phyloP scores from a whole-genome alignment of 129 eudicot genomes.

The Arctium lappa region DNA sequence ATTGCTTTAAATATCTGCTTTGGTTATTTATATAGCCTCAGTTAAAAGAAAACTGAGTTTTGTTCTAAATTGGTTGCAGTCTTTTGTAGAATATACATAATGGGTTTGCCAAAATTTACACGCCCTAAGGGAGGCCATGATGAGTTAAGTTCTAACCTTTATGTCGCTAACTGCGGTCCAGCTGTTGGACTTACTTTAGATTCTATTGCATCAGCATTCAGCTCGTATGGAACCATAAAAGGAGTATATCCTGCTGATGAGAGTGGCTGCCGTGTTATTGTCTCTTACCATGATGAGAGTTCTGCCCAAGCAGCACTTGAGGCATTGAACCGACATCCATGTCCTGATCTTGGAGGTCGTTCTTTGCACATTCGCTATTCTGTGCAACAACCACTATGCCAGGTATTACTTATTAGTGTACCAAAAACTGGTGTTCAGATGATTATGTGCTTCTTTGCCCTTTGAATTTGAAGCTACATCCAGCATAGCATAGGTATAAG shows the following conservation, averaged over 20 bases:
- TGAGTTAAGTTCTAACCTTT: conserved; percentile 61
- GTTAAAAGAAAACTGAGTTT: neutral
- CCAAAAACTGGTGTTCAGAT: neutral
- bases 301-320: conserved; percentile 62
- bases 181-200: conserved; percentile 70
- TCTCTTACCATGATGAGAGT: conserved; percentile 50
- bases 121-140: conserved; percentile 47
- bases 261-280: conserved; percentile 84
- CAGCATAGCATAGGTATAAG: neutral
- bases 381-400: conserved; percentile 44
- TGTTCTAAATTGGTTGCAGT: conserved; percentile 18
- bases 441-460: neutral
- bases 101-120: conserved; percentile 76
- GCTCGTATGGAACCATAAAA: conserved; percentile 50
- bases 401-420: conserved; percentile 36
- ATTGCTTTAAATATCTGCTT: neutral
- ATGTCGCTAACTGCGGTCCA: conserved; percentile 94
- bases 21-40: neutral
- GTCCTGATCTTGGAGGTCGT: conserved; percentile 76
- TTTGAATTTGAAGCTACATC: neutral
- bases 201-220: conserved; percentile 53
- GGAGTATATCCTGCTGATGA: conserved; percentile 92
- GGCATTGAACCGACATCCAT: conserved; percentile 57
- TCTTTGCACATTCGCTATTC: conserved; percentile 80
- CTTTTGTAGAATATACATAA: conserved; percentile 2